phyloP scores from a whole-genome alignment of 805 yeast species.

The Metschnikowia kunwiensis region DNA sequence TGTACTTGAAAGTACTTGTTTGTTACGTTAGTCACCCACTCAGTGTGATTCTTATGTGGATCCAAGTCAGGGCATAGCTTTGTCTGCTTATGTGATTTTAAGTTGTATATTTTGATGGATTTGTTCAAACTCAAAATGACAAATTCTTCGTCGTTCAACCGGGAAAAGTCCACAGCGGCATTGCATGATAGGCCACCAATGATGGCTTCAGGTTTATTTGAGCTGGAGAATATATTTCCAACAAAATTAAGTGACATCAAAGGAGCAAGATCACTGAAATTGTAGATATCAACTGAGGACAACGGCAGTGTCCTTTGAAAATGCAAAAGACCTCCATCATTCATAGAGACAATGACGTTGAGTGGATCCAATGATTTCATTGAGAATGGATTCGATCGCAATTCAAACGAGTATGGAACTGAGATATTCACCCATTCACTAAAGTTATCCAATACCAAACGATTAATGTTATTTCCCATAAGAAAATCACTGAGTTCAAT shows the following conservation, averaged over 20 bases:
- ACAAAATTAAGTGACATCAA: constrained; percentile 30
- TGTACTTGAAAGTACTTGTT: constrained; percentile 27
- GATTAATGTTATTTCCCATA: constrained; percentile 15
- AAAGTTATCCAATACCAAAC: constrained; percentile 31
- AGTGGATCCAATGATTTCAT: constrained; percentile 45
- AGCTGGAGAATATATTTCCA: constrained; percentile 20
- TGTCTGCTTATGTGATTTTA: constrained; percentile 32
- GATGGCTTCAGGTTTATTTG: constrained; percentile 19
- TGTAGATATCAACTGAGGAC: constrained; percentile 34
- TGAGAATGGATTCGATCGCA: constrained; percentile 47
- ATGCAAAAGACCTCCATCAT: constrained; percentile 76
- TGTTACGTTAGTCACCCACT: constrained; percentile 32
- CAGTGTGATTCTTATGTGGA: constrained; percentile 11
- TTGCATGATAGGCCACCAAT: constrained; percentile 39
- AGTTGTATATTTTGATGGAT: constrained; percentile 58
- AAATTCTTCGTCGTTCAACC: constrained; percentile 34
- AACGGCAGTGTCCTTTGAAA: constrained; percentile 42
- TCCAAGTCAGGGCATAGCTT: constrained; percentile 20
- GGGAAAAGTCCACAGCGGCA: constrained; percentile 42
- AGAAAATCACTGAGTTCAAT: constrained; percentile 45
- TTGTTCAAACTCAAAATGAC: constrained; percentile 56
- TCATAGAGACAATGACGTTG: constrained; percentile 55
- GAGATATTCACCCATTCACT: constrained; percentile 65
- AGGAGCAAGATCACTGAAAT: constrained; percentile 51
- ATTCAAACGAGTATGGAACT: constrained; percentile 57